Evolutionary conservation across 73 alveolate species (phyloP).

Genomic region (Paramecium bursaria): DNA sequence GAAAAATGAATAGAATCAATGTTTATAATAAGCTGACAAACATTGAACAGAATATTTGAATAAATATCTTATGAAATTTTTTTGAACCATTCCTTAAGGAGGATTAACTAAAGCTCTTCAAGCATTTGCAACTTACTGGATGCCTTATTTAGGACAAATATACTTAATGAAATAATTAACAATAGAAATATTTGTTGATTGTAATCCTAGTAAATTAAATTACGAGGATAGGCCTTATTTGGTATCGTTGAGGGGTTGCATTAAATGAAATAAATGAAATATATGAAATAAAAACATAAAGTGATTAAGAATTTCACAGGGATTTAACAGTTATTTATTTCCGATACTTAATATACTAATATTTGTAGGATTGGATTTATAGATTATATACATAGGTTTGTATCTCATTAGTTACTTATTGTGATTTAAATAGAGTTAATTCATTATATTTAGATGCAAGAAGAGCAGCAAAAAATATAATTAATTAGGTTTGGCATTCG

Average conservation of each 20-base stretch:
- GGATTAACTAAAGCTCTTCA: constrained; percentile 95
- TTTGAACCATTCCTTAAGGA: constrained; percentile 88
- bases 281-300: constrained; percentile 83
- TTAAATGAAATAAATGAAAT: no score
- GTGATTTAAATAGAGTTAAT: constrained; percentile 96
- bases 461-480: constrained; percentile 92
- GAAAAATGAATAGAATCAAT: constrained; percentile 86
- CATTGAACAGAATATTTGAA: constrained; percentile 91
- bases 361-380: constrained; percentile 82
- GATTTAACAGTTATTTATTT: constrained; percentile 86
- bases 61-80: constrained; percentile 88
- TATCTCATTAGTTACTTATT: constrained; percentile 94
- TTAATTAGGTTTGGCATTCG: constrained; percentile 87
- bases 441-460: constrained; percentile 99
- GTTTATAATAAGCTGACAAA: constrained; percentile 91
- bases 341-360: constrained; percentile 83
- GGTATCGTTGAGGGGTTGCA: constrained; percentile 85
- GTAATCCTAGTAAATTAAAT: constrained; percentile 92
- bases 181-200: constrained; percentile 96
- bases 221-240: constrained; percentile 89
- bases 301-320: constrained; percentile 84
- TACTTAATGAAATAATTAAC: constrained; percentile 93
- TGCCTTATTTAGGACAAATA: constrained; percentile 92
- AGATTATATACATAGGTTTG: constrained; percentile 90
- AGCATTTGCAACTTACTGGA: constrained; percentile 88